A percentile compares a stretch with the other conserved stretches of the same genome.
Conservation (phyloP, 169 alveolate genomes). For the Plasmodium gallinaceum region DNA sequence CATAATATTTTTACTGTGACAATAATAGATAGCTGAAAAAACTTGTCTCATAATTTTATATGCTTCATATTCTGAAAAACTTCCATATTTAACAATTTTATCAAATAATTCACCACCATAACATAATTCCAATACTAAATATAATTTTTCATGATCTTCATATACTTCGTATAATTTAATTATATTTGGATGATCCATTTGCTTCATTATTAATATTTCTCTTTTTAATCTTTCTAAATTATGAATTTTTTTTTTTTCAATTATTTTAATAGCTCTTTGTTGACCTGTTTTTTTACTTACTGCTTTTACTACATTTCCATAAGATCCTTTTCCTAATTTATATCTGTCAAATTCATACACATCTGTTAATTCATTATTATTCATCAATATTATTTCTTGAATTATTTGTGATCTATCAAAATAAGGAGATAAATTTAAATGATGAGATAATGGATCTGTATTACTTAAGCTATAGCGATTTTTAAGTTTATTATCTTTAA, state of each 20-base stretch:
- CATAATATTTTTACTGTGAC: conserved; percentile 93
- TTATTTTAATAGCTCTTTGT: conserved; percentile 90
- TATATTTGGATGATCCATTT: conserved; percentile 93
- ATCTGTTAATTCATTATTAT: conserved; percentile 86
- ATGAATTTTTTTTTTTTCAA: conserved; percentile 89
- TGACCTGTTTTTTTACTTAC: conserved; percentile 89
- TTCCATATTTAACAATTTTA: conserved; percentile 92
- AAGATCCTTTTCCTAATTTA: conserved; percentile 92
- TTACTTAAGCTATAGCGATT: conserved; percentile 33
- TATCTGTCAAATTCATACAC: conserved; percentile 87
- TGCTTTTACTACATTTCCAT: conserved; percentile 92
- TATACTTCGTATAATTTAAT: conserved; percentile 92
- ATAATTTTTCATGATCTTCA: conserved; percentile 92
- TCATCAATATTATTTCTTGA: conserved; percentile 81
- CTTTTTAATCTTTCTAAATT: conserved; percentile 91
- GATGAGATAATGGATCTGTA: conserved; percentile 14
- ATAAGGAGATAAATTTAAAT: conserved; percentile 74
- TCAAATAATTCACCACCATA: conserved; percentile 98
- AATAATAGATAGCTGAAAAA: conserved; percentile 94
- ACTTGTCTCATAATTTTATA: conserved; percentile 94
- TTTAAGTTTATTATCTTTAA: conserved; percentile 37
- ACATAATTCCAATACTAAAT: conserved; percentile 94
- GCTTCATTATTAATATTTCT: conserved; percentile 91
- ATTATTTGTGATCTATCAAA: conserved; percentile 83
- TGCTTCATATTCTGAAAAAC: conserved; percentile 92